Conservation (phyloP, 2,329 filamentous ascomycete genomes). For the Trichoderma citrinoviride region DNA sequence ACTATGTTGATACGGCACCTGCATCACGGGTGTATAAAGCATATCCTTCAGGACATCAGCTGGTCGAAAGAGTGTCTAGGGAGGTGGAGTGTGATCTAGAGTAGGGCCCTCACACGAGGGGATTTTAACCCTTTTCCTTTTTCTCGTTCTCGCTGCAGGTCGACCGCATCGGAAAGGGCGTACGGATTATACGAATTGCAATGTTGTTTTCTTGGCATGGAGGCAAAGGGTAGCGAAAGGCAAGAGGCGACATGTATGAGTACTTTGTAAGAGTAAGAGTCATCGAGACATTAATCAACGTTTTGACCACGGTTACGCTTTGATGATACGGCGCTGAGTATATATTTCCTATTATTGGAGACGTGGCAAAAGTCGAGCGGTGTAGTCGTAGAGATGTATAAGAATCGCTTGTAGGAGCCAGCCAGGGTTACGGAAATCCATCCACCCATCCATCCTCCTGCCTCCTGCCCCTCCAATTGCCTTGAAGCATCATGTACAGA, state of each 20-base stretch:
- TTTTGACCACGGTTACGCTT: not conserved
- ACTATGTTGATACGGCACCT: not conserved
- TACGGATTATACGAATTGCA: not conserved
- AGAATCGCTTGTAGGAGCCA: not conserved
- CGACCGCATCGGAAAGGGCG: not conserved
- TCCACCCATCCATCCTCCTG: not conserved
- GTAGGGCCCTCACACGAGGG: not conserved
- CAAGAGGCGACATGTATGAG: not conserved
- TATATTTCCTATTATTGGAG: conserved; percentile 18
- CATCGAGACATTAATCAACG: no score
- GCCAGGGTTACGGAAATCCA: conserved; percentile 3
- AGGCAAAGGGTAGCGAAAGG: not conserved
- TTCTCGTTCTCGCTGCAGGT: no score
- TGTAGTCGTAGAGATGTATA: conserved; percentile 18
- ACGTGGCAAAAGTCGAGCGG: conserved; percentile 22
- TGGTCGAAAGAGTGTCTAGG: conserved; percentile 24
- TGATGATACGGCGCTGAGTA: not conserved
- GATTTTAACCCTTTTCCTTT: no score
- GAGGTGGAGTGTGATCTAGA: not conserved
- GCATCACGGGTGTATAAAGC: conserved; percentile 35
- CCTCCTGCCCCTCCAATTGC: not conserved
- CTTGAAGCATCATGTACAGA: conserved; percentile 19
- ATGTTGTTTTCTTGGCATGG: not conserved
- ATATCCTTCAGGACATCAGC: conserved; percentile 45
- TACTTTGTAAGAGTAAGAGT: not conserved